These are phyloP conservation scores for Protea cynaroides DNA, from an alignment of 164 flowering plant species.

Conservation along the genomic window DNA sequence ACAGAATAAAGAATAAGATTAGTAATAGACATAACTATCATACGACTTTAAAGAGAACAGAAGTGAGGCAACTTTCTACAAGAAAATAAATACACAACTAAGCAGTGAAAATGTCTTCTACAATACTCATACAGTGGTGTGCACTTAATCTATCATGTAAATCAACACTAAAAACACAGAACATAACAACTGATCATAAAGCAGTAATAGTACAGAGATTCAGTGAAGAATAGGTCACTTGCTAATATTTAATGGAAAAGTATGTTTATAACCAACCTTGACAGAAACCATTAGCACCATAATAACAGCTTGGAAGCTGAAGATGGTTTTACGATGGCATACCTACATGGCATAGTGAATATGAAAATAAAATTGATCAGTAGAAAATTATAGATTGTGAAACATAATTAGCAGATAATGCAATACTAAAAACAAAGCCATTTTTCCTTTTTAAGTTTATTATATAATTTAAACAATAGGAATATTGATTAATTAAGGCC, in stretches of 20 bases:
- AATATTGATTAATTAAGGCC: too few relatives aligned
- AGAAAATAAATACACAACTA: too few relatives aligned
- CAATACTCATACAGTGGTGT: too few relatives aligned
- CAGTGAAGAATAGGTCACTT: not conserved
- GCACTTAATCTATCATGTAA: not conserved
- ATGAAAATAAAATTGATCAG: not conserved
- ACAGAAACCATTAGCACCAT: conserved; percentile 73
- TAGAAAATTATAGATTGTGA: not conserved
- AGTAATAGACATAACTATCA: too few relatives aligned
- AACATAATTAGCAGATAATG: not conserved
- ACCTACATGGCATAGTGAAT: conserved; percentile 24
- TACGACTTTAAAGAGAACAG: too few relatives aligned
- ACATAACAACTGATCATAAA: not conserved
- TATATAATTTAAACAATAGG: too few relatives aligned
- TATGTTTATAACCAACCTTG: conserved; percentile 30
- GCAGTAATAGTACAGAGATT: too few relatives aligned
- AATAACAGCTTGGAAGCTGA: conserved; percentile 31
- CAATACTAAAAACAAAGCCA: too few relatives aligned
- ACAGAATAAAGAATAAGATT: too few relatives aligned
- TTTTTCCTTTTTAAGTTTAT: too few relatives aligned
- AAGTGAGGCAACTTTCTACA: too few relatives aligned
- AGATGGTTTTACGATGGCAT: conserved; percentile 32
- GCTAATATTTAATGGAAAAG: not conserved
- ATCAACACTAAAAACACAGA: not conserved
- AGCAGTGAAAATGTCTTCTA: too few relatives aligned